Base-by-base conservation (phyloP, 1,284 basidiomycete species). In the Pisolithus thermaeus region DNA sequence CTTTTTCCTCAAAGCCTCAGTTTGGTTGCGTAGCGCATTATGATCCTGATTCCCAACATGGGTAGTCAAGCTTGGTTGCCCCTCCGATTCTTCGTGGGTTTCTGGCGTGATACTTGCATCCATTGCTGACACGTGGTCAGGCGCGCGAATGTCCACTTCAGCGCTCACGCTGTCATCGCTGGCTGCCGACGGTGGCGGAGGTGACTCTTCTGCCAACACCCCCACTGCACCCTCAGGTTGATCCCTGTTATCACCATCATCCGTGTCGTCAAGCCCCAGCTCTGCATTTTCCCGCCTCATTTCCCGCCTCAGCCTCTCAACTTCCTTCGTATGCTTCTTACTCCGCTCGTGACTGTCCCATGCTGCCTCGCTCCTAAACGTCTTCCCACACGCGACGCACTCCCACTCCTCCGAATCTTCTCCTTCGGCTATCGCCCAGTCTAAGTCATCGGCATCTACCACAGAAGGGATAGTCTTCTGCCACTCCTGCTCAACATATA, bases 331-430 rank as follows among this genome's bases (percentile, higher is more conserved):
- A 67, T 99, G 97, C 69, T 96, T 98, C 70, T 90, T 91, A 70
- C 94, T 97, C 59, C 93, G 77, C 68, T 99, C 97, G 59, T 99
- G 97, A 67, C 95, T 98, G 59, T 85, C 79, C 92, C 95, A 99
- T 16, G 93, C 90, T 0, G 92, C 91, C 64, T 97, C 93, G 59
- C 88, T 94, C 62, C 87, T 78, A 69, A 98, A 99, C 1, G 78
- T 78, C 73, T 97, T 98, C 50, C 83, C 78, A 64, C 97, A 99
- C 3, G 89, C 96, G n/a, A 98, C 87, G 62, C 97, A 99, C 66
- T 97, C 94, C 81, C 91, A 95, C 63, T 87, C 85, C 61, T 90
- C 85, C 4, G 78, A 64, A 51, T 87, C 79, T n/a, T 80, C 83
- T 8, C 81, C 83, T 65, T 88, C 82, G 6, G 77, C 81, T 9